Percentiles rank a stretch among this genome's conserved stretches.
These are phyloP conservation scores for Fusarium nematophilum DNA, from an alignment of 2,329 filamentous ascomycete species.

Conservation along the genomic window DNA sequence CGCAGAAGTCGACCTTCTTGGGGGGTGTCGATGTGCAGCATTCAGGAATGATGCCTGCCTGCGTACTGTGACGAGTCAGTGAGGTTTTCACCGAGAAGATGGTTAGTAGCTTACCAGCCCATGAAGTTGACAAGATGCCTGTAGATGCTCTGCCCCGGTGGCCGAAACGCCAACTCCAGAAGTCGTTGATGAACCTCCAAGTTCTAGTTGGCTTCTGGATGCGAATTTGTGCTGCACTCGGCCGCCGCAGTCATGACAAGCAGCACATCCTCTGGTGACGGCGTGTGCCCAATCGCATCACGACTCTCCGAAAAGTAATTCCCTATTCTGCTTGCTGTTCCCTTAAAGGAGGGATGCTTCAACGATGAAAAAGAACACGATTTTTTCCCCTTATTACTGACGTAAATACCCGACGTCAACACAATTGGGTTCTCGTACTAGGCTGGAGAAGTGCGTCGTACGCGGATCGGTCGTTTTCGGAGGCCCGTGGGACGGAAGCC, in stretches of 20 bases:
- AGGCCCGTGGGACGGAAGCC: no score
- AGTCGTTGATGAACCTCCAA: constrained; percentile 16
- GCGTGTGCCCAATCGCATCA: constrained; percentile 14
- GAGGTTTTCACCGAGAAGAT: no score
- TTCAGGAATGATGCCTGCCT: background rate
- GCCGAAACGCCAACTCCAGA: constrained; percentile 19
- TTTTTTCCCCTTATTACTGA: no score
- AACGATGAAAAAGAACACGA: no score
- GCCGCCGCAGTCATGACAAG: constrained; percentile 4
- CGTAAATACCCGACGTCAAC: no score
- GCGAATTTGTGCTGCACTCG: constrained; percentile 9
- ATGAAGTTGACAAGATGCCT: constrained; percentile 24
- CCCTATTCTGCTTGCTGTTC: background rate
- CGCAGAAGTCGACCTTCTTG: constrained; percentile 4
- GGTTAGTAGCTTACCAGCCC: constrained; percentile 6
- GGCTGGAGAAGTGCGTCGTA: no score
- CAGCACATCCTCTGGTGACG: constrained; percentile 6
- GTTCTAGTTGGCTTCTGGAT: constrained; percentile 20
- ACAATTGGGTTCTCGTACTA: no score
- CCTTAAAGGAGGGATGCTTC: background rate
- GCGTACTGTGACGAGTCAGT: background rate
- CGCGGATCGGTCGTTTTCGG: no score
- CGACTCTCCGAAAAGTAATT: constrained; percentile 6
- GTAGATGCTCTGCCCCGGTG: background rate
- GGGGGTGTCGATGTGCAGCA: background rate